Percentiles rank a stretch among this genome's conserved stretches.
phyloP scores from a whole-genome alignment of 2,329 filamentous ascomycete genomes.

The Huntiella omanensis region DNA sequence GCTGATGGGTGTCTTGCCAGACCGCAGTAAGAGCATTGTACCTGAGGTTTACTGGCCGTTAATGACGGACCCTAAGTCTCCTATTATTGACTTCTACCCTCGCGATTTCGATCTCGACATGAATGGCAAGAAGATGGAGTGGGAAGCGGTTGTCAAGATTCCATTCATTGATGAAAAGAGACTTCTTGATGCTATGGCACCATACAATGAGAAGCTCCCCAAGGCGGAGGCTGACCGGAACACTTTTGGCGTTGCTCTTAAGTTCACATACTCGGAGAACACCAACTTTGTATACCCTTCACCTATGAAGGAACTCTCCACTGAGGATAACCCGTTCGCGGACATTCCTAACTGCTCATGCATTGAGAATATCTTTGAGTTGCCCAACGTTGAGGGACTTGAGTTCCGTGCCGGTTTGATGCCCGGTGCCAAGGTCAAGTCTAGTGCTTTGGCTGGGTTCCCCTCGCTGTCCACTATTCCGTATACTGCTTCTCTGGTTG shows the following conservation, averaged over 20 bases:
- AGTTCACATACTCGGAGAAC: slow-evolving; percentile 71
- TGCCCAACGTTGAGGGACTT: slow-evolving; percentile 79
- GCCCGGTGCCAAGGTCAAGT: slow-evolving; percentile 64
- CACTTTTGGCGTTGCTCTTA: slow-evolving; percentile 76
- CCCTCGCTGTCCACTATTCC: slow-evolving; percentile 75
- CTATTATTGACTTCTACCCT: slow-evolving; percentile 96
- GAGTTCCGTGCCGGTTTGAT: slow-evolving; percentile 71
- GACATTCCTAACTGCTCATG: slow-evolving; percentile 76
- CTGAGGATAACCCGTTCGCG: slow-evolving; percentile 37
- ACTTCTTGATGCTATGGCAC: slow-evolving; percentile 66
- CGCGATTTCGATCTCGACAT: slow-evolving; percentile 94
- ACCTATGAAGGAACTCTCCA: slow-evolving; percentile 53
- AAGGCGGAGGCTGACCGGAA: slow-evolving; percentile 68
- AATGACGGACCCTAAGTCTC: slow-evolving; percentile 79
- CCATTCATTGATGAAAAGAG: slow-evolving; percentile 92
- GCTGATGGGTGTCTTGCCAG: slow-evolving; percentile 92
- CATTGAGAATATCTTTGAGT: slow-evolving; percentile 87
- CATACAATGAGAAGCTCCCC: slow-evolving; percentile 60
- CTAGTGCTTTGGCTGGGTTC: slow-evolving; percentile 77
- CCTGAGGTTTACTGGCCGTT: slow-evolving; percentile 71
- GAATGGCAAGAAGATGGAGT: slow-evolving; percentile 99
- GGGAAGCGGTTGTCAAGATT: slow-evolving; percentile 98
- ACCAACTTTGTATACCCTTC: slow-evolving; percentile 72
- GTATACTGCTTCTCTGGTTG: slow-evolving; percentile 52
- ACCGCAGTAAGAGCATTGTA: slow-evolving; percentile 93